These are phyloP conservation scores for Sphaerobolus stellatus DNA, from an alignment of 1,284 basidiomycete genomes.

Conservation along the genomic window DNA sequence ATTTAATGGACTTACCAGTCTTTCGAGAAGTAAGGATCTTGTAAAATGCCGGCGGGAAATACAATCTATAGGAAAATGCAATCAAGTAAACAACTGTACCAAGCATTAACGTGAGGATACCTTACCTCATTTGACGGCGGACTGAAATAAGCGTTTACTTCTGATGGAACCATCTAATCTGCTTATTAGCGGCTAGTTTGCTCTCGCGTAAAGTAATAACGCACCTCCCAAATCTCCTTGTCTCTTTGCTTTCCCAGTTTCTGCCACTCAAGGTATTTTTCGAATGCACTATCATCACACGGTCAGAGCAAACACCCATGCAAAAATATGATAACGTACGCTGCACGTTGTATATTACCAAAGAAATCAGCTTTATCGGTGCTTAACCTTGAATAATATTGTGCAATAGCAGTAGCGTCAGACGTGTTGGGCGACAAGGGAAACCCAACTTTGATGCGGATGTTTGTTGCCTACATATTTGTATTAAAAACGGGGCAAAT, in stretches of 20 bases:
- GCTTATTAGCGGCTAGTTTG: neutral
- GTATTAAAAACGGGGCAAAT: neutral
- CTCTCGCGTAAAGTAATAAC: neutral
- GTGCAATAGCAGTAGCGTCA: slow-evolving; percentile 65
- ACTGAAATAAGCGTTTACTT: slow-evolving; percentile 80
- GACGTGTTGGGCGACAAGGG: slow-evolving; percentile 83
- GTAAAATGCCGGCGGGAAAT: slow-evolving; percentile 95
- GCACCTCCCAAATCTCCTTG: slow-evolving; percentile 71
- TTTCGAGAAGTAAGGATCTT: slow-evolving; percentile 87
- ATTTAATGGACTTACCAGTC: slow-evolving; percentile 59
- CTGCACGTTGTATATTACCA: slow-evolving; percentile 78
- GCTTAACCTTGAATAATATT: slow-evolving; percentile 74
- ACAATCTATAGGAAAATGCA: slow-evolving; percentile 71
- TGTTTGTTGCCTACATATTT: slow-evolving; percentile 61
- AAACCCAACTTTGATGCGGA: slow-evolving; percentile 86
- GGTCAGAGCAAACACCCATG: too few relatives aligned
- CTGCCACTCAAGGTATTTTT: slow-evolving; percentile 57
- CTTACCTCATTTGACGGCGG: slow-evolving; percentile 75
- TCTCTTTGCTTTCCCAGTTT: slow-evolving; percentile 75
- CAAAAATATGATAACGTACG: too few relatives aligned
- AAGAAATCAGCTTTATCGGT: slow-evolving; percentile 77
- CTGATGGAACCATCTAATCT: slow-evolving; percentile 69
- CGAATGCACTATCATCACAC: slow-evolving; percentile 17
- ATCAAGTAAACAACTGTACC: neutral
- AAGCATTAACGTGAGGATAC: slow-evolving; percentile 7